Percentiles rank a stretch among this genome's conserved stretches.
These are phyloP conservation scores for Amanita subjunquillea DNA, from an alignment of 768 basidiomycete genomes.

Conservation along the genomic window DNA sequence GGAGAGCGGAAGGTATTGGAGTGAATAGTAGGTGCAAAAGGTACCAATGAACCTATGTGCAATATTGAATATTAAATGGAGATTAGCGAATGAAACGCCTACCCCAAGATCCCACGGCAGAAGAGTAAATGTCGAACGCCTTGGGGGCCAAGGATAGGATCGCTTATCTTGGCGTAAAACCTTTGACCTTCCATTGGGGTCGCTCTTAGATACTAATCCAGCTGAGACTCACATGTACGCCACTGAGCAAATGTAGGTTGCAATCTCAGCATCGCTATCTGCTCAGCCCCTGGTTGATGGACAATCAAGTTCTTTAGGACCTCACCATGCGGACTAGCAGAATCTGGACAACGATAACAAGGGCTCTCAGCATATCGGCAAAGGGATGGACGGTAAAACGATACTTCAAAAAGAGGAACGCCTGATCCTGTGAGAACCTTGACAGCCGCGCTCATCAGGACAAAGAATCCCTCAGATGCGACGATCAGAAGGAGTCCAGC, in stretches of 20 bases:
- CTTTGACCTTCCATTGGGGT: slow-evolving; percentile 13
- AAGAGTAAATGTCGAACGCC: slow-evolving; percentile 49
- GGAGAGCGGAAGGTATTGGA: slow-evolving; percentile 66
- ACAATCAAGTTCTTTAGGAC: not conserved
- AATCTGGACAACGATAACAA: not conserved
- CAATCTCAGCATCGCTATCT: not conserved
- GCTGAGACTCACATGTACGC: not conserved
- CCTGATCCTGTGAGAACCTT: not conserved
- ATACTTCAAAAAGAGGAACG: not conserved
- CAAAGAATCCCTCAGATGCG: not conserved
- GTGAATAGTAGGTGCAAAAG: slow-evolving; percentile 58
- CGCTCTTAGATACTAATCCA: no score
- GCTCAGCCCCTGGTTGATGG: not conserved
- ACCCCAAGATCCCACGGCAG: slow-evolving; percentile 56
- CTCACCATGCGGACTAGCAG: not conserved
- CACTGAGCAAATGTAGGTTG: not conserved
- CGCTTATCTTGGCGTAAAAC: slow-evolving; percentile 26
- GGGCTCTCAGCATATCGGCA: not conserved
- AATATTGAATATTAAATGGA: no score
- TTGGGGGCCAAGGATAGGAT: slow-evolving; percentile 63
- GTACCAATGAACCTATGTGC: slow-evolving; percentile 68
- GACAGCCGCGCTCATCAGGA: not conserved
- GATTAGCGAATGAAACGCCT: slow-evolving; percentile 47
- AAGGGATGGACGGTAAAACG: not conserved
- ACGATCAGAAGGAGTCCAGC: not conserved